Evolutionary conservation across 2,329 filamentous ascomycete genomes (phyloP).

Genomic region (Colletotrichum caudatum): DNA sequence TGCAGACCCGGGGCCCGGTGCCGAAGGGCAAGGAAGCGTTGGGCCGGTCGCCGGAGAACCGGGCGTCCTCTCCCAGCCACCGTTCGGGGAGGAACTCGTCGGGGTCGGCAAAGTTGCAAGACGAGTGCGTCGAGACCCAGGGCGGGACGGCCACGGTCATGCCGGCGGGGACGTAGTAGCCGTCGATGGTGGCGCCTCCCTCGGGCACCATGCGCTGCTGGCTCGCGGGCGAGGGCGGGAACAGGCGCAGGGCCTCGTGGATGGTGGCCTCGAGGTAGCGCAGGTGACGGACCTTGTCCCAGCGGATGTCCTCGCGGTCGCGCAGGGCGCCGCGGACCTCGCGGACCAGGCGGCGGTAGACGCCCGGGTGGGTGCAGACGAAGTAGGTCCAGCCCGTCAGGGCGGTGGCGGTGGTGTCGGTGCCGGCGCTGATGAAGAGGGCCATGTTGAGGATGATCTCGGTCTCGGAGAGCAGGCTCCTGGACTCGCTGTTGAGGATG

Average conservation of each 20-base stretch:
- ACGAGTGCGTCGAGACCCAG: conserved; percentile 40
- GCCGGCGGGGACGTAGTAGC: conserved; percentile 52
- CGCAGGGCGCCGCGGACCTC: conserved; percentile 56
- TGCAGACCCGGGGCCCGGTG: conserved; percentile 52
- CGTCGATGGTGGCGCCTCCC: conserved; percentile 52
- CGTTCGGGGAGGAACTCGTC: conserved; percentile 55
- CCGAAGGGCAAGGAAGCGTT: conserved; percentile 53
- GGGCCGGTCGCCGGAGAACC: conserved; percentile 52
- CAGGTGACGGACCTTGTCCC: conserved; percentile 51
- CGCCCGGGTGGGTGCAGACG: conserved; percentile 49
- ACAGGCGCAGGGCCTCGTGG: conserved; percentile 63
- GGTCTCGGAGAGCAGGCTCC: not conserved
- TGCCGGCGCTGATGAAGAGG: conserved; percentile 51
- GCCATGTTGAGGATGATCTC: conserved; percentile 38
- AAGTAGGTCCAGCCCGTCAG: conserved; percentile 56
- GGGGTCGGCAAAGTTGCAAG: conserved; percentile 56
- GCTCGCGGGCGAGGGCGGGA: conserved; percentile 60
- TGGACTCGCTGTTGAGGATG: conserved; percentile 11
- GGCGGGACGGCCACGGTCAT: conserved; percentile 56
- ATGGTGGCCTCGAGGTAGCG: conserved; percentile 64
- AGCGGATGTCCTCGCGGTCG: conserved; percentile 49
- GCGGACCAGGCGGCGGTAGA: conserved; percentile 47
- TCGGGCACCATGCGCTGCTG: conserved; percentile 64
- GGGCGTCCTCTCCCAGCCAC: not conserved
- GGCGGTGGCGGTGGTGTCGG: conserved; percentile 59